Base-by-base conservation (phyloP, 441 rosid genomes). In the Syzygium malaccense region DNA sequence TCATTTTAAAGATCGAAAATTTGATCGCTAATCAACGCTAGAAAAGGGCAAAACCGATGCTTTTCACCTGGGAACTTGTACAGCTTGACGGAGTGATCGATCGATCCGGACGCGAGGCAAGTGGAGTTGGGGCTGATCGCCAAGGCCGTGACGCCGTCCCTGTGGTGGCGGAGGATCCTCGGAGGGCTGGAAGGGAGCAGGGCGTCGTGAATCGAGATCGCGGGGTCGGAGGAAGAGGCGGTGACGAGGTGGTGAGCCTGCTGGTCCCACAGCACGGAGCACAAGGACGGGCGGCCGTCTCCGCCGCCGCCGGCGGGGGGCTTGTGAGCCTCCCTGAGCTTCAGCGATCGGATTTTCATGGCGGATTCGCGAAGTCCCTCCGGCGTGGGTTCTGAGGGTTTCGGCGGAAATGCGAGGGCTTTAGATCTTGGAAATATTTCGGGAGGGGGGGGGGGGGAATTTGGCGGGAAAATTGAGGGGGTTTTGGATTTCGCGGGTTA, bases 71-170 rank as follows among this genome's bases (percentile, higher is more conserved):
- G 99, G 87, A 98, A 98, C 89, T 93, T 97, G 95, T 96, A 98
- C 93, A 98, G 98, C 95, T 98, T 98, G 86, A 98, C 99, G 68
- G 99, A 96, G 91, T 94, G 98, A 89, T 96, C 99, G 37, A 96
- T 92, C 71, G 99, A 97, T 71, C 98, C 99, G 28, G 99, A 97
- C 57, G 99, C 98, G 83, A 98, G 98, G 94, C 96, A 95, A 83
- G 99, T 93, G 87, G 98, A 96, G 89, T 98, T 96, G 62, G 95
- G 95, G 93, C 98, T 97, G 48, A 98, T 95, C 49, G 98, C 96
- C 51, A 97, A 87, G 54, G 98, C 94, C 18, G 99, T 97, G 90
- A 96, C 98, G 41, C 99, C 98, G 66, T 98, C 99, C 18, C 96
- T 97, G 89, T 98, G 99, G 93, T 97, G 99, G 41, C 98, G 96